A percentile compares a stretch with the other conserved stretches of the same genome.
These are phyloP conservation scores for Glycyrrhiza uralensis DNA, from an alignment of 306 rosid species.

Conservation along the genomic window DNA sequence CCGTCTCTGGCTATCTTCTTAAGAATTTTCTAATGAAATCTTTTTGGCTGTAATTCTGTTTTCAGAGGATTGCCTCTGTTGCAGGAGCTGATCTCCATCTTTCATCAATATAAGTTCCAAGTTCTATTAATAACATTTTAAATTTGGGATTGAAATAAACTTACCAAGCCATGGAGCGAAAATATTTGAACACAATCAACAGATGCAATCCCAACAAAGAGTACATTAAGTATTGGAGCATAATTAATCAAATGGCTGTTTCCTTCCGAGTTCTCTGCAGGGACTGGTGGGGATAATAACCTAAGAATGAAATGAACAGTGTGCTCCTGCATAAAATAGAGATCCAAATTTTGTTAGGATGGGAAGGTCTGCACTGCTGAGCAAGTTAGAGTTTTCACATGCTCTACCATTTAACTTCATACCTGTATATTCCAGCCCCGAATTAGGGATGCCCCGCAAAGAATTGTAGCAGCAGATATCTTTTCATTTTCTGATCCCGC, in stretches of 20 bases:
- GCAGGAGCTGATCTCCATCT: not conserved
- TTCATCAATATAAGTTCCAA: not conserved
- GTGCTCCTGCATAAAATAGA: slow-evolving; percentile 73
- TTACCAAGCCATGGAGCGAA: slow-evolving; percentile 93
- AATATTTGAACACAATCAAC: slow-evolving; percentile 92
- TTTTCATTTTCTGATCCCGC: slow-evolving; percentile 87
- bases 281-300: slow-evolving; percentile 81
- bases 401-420: slow-evolving; percentile 18
- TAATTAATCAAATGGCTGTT: slow-evolving; percentile 71
- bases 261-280: slow-evolving; percentile 52
- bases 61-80: not conserved
- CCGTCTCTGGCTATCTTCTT: slow-evolving; percentile 1
- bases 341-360: slow-evolving; percentile 25
- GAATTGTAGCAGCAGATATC: slow-evolving; percentile 88
- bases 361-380: not conserved
- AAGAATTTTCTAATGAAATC: not conserved
- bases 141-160: slow-evolving; percentile 17
- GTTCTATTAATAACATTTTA: not conserved
- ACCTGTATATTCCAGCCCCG: slow-evolving; percentile 99
- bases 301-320: slow-evolving; percentile 79
- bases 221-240: slow-evolving; percentile 79
- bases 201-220: slow-evolving; percentile 81
- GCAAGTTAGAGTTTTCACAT: slow-evolving; percentile 5
- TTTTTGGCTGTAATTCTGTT: not conserved
- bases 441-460: slow-evolving; percentile 89